Evolutionary conservation across 2,329 filamentous ascomycete genomes (phyloP).

Genomic region (Metarhizium humberi): DNA sequence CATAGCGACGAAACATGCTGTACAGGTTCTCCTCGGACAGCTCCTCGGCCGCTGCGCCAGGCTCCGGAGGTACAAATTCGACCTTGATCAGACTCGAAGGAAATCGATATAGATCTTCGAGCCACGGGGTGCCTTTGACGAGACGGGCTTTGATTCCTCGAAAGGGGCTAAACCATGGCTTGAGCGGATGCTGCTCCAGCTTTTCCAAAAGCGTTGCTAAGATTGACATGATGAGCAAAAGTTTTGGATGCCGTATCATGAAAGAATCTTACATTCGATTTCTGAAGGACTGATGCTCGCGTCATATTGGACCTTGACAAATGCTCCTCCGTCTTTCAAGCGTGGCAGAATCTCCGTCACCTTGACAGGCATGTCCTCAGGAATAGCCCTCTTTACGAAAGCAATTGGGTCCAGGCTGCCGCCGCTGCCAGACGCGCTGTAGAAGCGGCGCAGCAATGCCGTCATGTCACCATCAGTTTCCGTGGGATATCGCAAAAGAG

Average conservation of each 20-base stretch:
- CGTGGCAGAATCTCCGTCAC: slow-evolving; percentile 76
- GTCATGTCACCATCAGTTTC: slow-evolving; percentile 39
- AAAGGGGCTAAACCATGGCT: slow-evolving; percentile 86
- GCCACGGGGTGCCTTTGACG: slow-evolving; percentile 81
- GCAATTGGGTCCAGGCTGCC: slow-evolving; percentile 42
- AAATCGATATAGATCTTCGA: slow-evolving; percentile 81
- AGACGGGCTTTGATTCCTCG: slow-evolving; percentile 58
- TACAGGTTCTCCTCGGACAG: slow-evolving; percentile 82
- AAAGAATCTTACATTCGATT: slow-evolving; percentile 27
- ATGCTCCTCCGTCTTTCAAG: slow-evolving; percentile 85
- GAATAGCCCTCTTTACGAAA: slow-evolving; percentile 53
- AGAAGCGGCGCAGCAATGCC: slow-evolving; percentile 41
- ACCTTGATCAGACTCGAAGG: slow-evolving; percentile 69
- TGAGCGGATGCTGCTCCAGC: slow-evolving; percentile 61
- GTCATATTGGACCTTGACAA: slow-evolving; percentile 68
- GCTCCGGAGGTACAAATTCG: slow-evolving; percentile 69
- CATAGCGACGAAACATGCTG: slow-evolving; percentile 78
- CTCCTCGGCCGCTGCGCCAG: slow-evolving; percentile 65
- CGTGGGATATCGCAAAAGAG: slow-evolving; percentile 36
- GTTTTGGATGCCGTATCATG: too few relatives aligned
- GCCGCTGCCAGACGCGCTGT: slow-evolving; percentile 38
- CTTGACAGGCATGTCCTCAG: slow-evolving; percentile 51
- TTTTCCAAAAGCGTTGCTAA: slow-evolving; percentile 47
- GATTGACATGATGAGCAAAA: neutral
- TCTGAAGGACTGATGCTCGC: slow-evolving; percentile 27